Percentiles rank a stretch among this genome's conserved stretches.
Evolutionary conservation across 176 grass and related monocot genomes (phyloP).

Genomic region (Eragrostis nindensis): DNA sequence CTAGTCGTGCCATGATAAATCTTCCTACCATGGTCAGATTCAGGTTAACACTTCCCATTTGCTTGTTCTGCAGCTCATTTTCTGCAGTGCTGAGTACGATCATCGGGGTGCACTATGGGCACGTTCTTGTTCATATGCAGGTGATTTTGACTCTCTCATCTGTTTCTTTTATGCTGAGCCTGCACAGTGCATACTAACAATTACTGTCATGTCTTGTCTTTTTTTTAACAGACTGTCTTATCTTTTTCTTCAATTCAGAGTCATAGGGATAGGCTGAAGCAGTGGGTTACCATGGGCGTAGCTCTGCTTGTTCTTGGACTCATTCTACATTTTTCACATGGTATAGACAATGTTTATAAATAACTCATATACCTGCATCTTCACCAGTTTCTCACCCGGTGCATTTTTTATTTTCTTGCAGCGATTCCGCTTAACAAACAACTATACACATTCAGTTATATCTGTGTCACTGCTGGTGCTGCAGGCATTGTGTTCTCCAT

Average conservation of each 20-base stretch:
- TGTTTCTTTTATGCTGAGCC: neutral
- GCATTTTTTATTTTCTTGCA: slow-evolving; percentile 29
- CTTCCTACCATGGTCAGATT: neutral
- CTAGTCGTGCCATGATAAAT: neutral
- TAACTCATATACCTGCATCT: neutral
- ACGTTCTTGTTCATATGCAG: slow-evolving; percentile 90
- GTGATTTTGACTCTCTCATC: slow-evolving; percentile 30
- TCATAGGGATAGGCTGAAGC: slow-evolving; percentile 75
- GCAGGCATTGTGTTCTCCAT: slow-evolving; percentile 68
- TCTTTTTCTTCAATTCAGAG: slow-evolving; percentile 41
- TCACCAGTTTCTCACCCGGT: neutral
- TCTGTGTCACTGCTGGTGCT: slow-evolving; percentile 81
- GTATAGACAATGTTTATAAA: slow-evolving; percentile 33
- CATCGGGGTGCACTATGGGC: slow-evolving; percentile 81
- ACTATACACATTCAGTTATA: slow-evolving; percentile 84
- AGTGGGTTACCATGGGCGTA: slow-evolving; percentile 67
- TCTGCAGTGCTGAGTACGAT: slow-evolving; percentile 84
- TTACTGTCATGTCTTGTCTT: slow-evolving; percentile 17
- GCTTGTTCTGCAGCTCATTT: slow-evolving; percentile 56
- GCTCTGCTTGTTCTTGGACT: slow-evolving; percentile 74
- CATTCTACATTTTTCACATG: slow-evolving; percentile 88
- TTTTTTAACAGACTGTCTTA: too few species aligned
- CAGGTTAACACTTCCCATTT: neutral
- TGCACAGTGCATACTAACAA: too few species aligned
- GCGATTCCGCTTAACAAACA: slow-evolving; percentile 93